Conservation (phyloP, 306 rosid species). For the Malus sylvestris region DNA sequence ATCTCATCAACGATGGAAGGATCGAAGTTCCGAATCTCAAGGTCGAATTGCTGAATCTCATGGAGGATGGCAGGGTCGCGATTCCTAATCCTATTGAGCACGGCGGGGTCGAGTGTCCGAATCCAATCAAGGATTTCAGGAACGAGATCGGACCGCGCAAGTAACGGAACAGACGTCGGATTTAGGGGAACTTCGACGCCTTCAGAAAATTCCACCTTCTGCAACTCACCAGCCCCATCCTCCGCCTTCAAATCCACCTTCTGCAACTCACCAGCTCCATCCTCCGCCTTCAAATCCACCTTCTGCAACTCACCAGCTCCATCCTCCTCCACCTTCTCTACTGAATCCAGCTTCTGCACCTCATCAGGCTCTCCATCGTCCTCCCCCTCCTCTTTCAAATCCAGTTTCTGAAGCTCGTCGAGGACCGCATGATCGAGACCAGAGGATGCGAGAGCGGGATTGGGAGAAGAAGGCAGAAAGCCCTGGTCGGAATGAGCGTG, state of each 20-base stretch:
- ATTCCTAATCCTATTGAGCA: no score
- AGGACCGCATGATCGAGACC: slow-evolving; percentile 25
- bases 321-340: no score
- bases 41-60: neutral
- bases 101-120: slow-evolving; percentile 11
- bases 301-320: slow-evolving; percentile 4
- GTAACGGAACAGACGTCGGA: neutral
- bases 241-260: slow-evolving; percentile 32
- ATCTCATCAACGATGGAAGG: no score
- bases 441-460: slow-evolving; percentile 27
- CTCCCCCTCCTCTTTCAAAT: slow-evolving; percentile 27
- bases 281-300: neutral
- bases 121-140: neutral
- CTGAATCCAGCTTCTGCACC: slow-evolving; percentile 3
- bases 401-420: slow-evolving; percentile 20
- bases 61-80: neutral
- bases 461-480: slow-evolving; percentile 8
- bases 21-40: slow-evolving; percentile 7
- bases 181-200: slow-evolving; percentile 5
- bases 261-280: slow-evolving; percentile 11
- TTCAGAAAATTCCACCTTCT: neutral
- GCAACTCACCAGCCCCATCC: neutral
- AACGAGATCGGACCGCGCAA: no score
- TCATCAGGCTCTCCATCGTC: neutral
- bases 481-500: slow-evolving; percentile 13